Evolutionary conservation across 805 yeast species (phyloP).

Genomic region (Zygosaccharomyces bisporus): DNA sequence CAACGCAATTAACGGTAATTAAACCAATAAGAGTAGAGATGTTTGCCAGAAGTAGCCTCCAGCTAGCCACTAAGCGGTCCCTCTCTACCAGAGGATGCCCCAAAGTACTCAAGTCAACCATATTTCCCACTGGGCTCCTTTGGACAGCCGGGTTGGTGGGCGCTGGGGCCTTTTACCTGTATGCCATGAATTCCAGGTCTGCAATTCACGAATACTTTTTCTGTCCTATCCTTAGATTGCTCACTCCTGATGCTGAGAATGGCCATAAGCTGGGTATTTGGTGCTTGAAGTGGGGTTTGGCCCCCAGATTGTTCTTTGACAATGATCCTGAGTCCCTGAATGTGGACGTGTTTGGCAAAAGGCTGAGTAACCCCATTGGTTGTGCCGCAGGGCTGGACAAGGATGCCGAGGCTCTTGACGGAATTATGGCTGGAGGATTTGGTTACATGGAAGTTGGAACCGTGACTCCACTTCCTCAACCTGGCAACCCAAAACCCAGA

Average conservation of each 20-base stretch:
- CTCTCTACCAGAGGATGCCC: slow-evolving; percentile 10
- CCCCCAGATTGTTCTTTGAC: slow-evolving; percentile 58
- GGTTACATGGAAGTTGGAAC: slow-evolving; percentile 92
- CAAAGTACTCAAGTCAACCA: slow-evolving; percentile 17
- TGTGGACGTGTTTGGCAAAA: slow-evolving; percentile 62
- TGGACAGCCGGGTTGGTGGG: slow-evolving; percentile 29
- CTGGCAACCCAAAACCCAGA: slow-evolving; percentile 92
- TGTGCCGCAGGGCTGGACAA: slow-evolving; percentile 96
- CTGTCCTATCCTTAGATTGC: slow-evolving; percentile 68
- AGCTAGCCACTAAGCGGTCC: slow-evolving; percentile 13
- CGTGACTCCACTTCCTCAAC: slow-evolving; percentile 87
- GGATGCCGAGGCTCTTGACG: slow-evolving; percentile 86
- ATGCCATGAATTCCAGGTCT: slow-evolving; percentile 72
- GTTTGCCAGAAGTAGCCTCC: slow-evolving; percentile 13
- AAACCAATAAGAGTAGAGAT: slow-evolving; percentile 6
- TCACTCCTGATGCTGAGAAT: slow-evolving; percentile 72
- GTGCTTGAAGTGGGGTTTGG: slow-evolving; percentile 61
- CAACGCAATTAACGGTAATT: not conserved
- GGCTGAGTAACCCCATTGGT: slow-evolving; percentile 74
- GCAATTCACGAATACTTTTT: slow-evolving; percentile 75
- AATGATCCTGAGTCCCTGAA: slow-evolving; percentile 48
- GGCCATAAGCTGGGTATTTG: slow-evolving; percentile 78
- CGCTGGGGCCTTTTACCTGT: slow-evolving; percentile 45
- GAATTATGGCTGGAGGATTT: slow-evolving; percentile 73
- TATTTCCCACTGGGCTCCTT: slow-evolving; percentile 20